These are phyloP conservation scores for Sugiyamaella americana DNA, from an alignment of 805 yeast species.

Conservation along the genomic window DNA sequence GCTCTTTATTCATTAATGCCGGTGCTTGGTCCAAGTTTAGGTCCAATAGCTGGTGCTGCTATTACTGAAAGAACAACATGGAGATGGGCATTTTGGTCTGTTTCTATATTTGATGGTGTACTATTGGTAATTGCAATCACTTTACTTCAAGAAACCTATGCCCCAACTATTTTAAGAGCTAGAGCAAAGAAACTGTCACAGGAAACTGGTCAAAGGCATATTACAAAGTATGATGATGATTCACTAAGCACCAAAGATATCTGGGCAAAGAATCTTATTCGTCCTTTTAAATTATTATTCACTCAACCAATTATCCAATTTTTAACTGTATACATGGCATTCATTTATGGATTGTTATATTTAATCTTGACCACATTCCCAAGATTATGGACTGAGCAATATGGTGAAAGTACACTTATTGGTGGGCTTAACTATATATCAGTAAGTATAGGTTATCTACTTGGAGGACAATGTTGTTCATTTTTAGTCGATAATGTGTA, in stretches of 20 bases:
- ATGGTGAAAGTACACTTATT: conserved; percentile 42
- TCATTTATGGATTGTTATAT: conserved; percentile 59
- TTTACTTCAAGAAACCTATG: conserved; percentile 52
- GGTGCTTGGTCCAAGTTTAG: conserved; percentile 49
- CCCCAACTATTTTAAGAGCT: conserved; percentile 44
- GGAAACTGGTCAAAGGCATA: conserved; percentile 46
- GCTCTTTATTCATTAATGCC: conserved; percentile 56
- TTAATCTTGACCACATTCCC: conserved; percentile 58
- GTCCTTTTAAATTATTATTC: conserved; percentile 48
- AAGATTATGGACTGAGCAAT: conserved; percentile 40
- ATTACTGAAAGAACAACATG: conserved; percentile 46
- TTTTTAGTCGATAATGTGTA: conserved; percentile 38
- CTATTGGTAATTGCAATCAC: conserved; percentile 39
- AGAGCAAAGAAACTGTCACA: conserved; percentile 44
- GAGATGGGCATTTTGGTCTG: conserved; percentile 61
- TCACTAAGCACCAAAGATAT: conserved; percentile 23
- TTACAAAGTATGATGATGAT: conserved; percentile 46
- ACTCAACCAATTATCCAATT: conserved; percentile 61
- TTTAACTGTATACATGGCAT: conserved; percentile 57
- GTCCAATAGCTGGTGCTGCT: conserved; percentile 46
- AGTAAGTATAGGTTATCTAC: conserved; percentile 46
- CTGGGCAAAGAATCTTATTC: conserved; percentile 40
- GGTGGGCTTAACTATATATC: conserved; percentile 58
- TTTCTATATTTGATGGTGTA: conserved; percentile 47
- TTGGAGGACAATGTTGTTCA: conserved; percentile 47